Percentiles rank a stretch among this genome's conserved stretches.
phyloP scores from a whole-genome alignment of 371 early-diverging fungal genomes.

The Mortierella sp. region DNA sequence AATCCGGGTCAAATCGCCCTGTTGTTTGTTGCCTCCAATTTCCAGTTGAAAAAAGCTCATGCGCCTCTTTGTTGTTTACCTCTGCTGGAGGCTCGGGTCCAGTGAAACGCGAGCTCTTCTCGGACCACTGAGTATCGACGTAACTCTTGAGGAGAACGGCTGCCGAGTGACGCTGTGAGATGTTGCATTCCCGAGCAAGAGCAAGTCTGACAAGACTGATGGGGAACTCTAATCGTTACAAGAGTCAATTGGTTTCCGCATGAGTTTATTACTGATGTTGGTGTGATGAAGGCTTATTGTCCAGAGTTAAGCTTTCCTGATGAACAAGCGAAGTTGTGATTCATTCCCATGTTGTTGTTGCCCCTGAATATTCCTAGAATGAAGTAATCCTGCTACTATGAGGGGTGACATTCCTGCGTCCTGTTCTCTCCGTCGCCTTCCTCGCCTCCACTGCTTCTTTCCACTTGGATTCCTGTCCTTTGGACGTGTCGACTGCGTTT shows the following conservation, averaged over 20 bases:
- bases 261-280: not conserved
- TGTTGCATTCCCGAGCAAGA: slow-evolving; percentile 71
- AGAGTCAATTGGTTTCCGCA: not conserved
- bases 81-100: slow-evolving; percentile 58
- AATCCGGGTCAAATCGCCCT: not conserved
- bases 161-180: slow-evolving; percentile 85
- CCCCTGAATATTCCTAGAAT: not conserved
- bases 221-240: slow-evolving; percentile 64
- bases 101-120: slow-evolving; percentile 68
- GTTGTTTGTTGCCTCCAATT: slow-evolving; percentile 22
- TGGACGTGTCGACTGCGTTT: not conserved
- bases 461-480: not conserved
- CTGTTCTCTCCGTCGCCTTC: not conserved
- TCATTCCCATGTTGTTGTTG: not conserved
- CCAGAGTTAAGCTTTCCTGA: not conserved
- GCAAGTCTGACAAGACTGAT: slow-evolving; percentile 78
- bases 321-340: not conserved
- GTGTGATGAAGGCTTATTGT: not conserved
- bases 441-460: not conserved
- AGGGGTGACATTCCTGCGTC: not conserved
- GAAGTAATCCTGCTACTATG: not conserved
- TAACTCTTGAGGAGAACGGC: slow-evolving; percentile 84
- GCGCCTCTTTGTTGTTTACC: slow-evolving; percentile 10
- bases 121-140: slow-evolving; percentile 85
- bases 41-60: not conserved